A percentile compares a stretch with the other conserved stretches of the same genome.
These are phyloP conservation scores for Sordaria brevicollis DNA, from an alignment of 495 filamentous ascomycete genomes.

Conservation along the genomic window DNA sequence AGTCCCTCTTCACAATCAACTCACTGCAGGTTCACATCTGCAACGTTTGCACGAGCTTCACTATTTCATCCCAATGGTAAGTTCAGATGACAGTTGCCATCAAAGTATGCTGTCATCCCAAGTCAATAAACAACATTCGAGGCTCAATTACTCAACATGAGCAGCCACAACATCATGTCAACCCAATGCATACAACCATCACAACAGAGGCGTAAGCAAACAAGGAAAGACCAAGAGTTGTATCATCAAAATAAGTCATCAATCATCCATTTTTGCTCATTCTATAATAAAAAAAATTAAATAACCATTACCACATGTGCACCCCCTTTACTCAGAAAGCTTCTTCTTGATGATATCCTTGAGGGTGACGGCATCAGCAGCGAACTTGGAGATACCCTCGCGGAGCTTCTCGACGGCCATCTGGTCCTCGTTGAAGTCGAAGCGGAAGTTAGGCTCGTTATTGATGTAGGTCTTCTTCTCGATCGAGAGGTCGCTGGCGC, in stretches of 20 bases:
- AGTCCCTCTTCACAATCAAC: not conserved
- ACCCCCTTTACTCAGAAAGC: slow-evolving; percentile 40
- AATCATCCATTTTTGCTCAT: not conserved
- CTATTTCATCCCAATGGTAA: not conserved
- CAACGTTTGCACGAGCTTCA: not conserved
- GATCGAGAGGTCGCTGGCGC: slow-evolving; percentile 59
- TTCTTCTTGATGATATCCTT: slow-evolving; percentile 86
- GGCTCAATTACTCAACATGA: not conserved
- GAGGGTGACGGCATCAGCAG: slow-evolving; percentile 86
- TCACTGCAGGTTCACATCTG: too few species aligned
- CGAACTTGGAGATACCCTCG: slow-evolving; percentile 98
- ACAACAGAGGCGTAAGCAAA: not conserved
- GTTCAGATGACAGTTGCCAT: not conserved
- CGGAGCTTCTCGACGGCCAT: slow-evolving; percentile 99
- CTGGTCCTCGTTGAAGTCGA: slow-evolving; percentile 98
- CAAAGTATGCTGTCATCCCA: not conserved
- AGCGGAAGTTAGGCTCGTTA: slow-evolving; percentile 86
- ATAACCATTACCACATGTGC: not conserved
- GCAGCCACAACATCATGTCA: too few species aligned
- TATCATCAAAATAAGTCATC: not conserved
- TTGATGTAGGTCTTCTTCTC: slow-evolving; percentile 84
- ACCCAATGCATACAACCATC: not conserved
- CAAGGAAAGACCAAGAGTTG: not conserved
- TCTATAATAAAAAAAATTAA: not conserved
- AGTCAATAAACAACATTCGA: not conserved